Conservation (phyloP, 441 rosid species). For the Populus hybrid region DNA sequence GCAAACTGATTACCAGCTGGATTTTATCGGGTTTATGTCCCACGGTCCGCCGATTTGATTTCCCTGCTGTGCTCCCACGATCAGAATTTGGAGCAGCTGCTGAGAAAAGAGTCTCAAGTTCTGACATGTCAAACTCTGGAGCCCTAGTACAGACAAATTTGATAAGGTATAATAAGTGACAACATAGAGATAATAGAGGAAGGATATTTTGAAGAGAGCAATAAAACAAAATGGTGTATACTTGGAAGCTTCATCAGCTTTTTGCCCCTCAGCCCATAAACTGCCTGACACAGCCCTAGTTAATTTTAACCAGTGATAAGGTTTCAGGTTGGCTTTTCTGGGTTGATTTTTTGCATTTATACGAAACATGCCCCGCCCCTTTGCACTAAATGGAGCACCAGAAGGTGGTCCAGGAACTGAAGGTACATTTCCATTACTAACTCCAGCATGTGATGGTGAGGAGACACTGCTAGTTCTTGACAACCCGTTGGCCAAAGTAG, state of each 20-base stretch:
- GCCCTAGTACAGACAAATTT: conserved; percentile 44
- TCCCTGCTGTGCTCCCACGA: conserved; percentile 38
- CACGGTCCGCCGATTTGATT: conserved; percentile 44
- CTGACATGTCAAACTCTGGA: conserved; percentile 84
- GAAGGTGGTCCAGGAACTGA: conserved; percentile 73
- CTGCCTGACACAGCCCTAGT: conserved; percentile 93
- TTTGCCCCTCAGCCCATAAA: conserved; percentile 92
- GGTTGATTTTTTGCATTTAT: conserved; percentile 47
- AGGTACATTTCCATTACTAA: conserved; percentile 50
- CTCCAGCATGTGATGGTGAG: conserved; percentile 34
- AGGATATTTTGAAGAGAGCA: conserved; percentile 5
- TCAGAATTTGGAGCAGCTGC: conserved; percentile 59
- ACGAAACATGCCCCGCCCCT: conserved; percentile 57
- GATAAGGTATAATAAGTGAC: conserved; percentile 4
- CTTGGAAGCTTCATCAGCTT: conserved; percentile 77
- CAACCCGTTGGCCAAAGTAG: conserved; percentile 40
- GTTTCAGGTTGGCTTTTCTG: conserved; percentile 74
- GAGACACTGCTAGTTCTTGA: conserved; percentile 25
- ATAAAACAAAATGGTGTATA: conserved; percentile 24
- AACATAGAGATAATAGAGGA: not conserved
- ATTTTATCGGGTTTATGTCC: conserved; percentile 76
- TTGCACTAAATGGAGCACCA: conserved; percentile 39
- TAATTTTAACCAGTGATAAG: conserved; percentile 94
- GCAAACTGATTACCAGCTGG: conserved; percentile 71
- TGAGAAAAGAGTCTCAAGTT: conserved; percentile 90